Evolutionary conservation across 352 stramenopile genomes (phyloP).

Genomic region (Phytophthora meadii): DNA sequence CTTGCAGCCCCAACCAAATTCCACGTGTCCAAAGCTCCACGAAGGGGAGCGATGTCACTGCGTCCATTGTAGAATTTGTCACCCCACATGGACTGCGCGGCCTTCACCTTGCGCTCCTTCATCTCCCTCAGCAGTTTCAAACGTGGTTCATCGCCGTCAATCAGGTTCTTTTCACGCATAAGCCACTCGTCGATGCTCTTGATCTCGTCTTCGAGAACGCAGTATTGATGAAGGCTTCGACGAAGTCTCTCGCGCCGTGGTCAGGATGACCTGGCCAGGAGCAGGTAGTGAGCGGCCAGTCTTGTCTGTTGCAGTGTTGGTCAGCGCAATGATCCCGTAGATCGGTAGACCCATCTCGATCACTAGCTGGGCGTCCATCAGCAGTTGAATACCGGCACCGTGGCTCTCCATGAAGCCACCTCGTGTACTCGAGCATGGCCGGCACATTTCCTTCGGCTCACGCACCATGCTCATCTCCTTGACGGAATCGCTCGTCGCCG

Average conservation of each 20-base stretch:
- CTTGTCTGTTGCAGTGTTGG: constrained; percentile 91
- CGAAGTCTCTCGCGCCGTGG: constrained; percentile 69
- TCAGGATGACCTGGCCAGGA: constrained; percentile 87
- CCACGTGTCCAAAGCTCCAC: constrained; percentile 79
- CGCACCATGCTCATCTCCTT: constrained; percentile 84
- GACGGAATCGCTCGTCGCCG: constrained; percentile 85
- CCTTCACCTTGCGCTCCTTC: constrained; percentile 73
- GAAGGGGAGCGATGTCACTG: constrained; percentile 76
- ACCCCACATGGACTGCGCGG: constrained; percentile 73
- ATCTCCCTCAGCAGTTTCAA: constrained; percentile 63
- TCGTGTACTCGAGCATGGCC: constrained; percentile 77
- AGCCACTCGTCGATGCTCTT: constrained; percentile 79
- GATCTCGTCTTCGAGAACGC: constrained; percentile 78
- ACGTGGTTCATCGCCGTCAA: constrained; percentile 43
- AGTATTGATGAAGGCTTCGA: constrained; percentile 61
- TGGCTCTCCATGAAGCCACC: constrained; percentile 92
- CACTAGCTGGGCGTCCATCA: constrained; percentile 90
- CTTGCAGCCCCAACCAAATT: constrained; percentile 85
- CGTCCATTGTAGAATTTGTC: constrained; percentile 70
- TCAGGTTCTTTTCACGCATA: constrained; percentile 57
- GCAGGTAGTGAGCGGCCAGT: constrained; percentile 84
- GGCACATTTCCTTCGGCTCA: constrained; percentile 84
- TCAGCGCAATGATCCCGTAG: constrained; percentile 83
- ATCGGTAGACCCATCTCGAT: constrained; percentile 90
- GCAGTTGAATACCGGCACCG: constrained; percentile 86